phyloP scores from a whole-genome alignment of 805 yeast genomes.

The Wickerhamiella siamensis region DNA sequence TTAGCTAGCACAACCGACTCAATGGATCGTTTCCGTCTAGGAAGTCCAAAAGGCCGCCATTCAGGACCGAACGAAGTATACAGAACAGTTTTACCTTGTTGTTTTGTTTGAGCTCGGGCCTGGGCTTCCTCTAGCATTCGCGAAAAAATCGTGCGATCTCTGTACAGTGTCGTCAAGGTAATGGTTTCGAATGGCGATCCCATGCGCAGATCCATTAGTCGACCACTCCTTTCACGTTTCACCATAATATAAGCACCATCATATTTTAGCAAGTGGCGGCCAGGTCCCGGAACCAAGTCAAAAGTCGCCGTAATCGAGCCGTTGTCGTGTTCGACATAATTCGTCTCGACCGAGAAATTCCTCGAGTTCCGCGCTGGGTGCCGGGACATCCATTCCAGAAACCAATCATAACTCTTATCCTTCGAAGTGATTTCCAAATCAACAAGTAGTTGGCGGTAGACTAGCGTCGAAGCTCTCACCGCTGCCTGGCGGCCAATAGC shows the following conservation, averaged over 20 bases:
- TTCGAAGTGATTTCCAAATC: conserved; percentile 87
- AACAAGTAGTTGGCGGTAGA: conserved; percentile 72
- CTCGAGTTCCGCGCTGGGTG: conserved; percentile 62
- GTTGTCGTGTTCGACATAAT: conserved; percentile 75
- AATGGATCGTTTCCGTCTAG: conserved; percentile 69
- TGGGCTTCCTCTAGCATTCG: conserved; percentile 75
- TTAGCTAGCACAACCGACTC: conserved; percentile 77
- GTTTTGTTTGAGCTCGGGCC: conserved; percentile 57
- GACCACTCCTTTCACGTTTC: conserved; percentile 79
- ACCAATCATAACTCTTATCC: conserved; percentile 91
- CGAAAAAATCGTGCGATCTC: conserved; percentile 58
- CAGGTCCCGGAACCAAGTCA: conserved; percentile 93
- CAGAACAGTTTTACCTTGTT: conserved; percentile 87
- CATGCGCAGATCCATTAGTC: conserved; percentile 71
- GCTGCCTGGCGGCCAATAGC: conserved; percentile 64
- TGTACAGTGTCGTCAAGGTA: conserved; percentile 76
- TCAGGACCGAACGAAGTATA: conserved; percentile 96
- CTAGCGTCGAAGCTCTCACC: conserved; percentile 44
- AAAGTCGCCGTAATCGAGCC: conserved; percentile 82
- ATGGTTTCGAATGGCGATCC: conserved; percentile 96
- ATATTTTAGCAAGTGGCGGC: conserved; percentile 76
- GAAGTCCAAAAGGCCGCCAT: conserved; percentile 97
- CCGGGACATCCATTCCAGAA: conserved; percentile 88
- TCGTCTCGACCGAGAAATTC: conserved; percentile 83
- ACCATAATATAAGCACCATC: conserved; percentile 80